These are phyloP conservation scores for Jatropha multifida DNA, from an alignment of 441 rosid genomes.

Conservation along the genomic window DNA sequence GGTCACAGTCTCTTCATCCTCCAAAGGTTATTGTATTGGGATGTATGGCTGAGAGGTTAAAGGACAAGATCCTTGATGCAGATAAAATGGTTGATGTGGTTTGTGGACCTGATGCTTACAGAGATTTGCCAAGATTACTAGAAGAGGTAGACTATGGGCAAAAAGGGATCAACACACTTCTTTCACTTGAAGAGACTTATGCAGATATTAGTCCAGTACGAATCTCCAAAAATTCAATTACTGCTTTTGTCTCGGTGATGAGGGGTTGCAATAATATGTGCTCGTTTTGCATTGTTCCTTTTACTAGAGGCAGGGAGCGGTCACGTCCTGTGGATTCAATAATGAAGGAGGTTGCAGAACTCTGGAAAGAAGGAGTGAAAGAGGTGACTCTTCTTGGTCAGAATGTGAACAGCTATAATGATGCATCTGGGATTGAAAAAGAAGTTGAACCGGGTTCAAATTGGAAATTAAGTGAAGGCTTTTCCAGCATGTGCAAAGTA, in stretches of 20 bases:
- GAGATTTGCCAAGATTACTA: slow-evolving; percentile 81
- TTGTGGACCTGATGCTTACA: slow-evolving; percentile 92
- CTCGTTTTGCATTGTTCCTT: slow-evolving; percentile 93
- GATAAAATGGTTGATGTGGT: slow-evolving; percentile 99
- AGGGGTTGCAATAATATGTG: slow-evolving; percentile 99
- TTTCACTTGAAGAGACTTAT: slow-evolving; percentile 93
- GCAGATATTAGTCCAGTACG: slow-evolving; percentile 83
- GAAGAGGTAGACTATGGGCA: slow-evolving; percentile 92
- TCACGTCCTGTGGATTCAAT: slow-evolving; percentile 91
- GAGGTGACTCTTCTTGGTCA: slow-evolving; percentile 96
- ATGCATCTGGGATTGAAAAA: slow-evolving; percentile 50
- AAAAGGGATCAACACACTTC: slow-evolving; percentile 89
- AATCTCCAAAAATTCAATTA: slow-evolving; percentile 59
- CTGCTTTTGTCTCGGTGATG: slow-evolving; percentile 92
- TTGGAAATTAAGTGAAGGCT: slow-evolving; percentile 84
- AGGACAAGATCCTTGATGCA: slow-evolving; percentile 86
- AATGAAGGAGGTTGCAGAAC: slow-evolving; percentile 77
- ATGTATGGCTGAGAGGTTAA: slow-evolving; percentile 94
- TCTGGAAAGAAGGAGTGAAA: slow-evolving; percentile 82
- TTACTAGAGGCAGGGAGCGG: slow-evolving; percentile 91
- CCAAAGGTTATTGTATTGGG: slow-evolving; percentile 96
- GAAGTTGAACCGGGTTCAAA: slow-evolving; percentile 63
- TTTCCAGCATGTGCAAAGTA: slow-evolving; percentile 79
- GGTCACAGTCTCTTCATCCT: slow-evolving; percentile 62
- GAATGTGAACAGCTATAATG: slow-evolving; percentile 94